Conservation (phyloP, 1,139 yeast species). For the Blastobotrys ciferrii region DNA sequence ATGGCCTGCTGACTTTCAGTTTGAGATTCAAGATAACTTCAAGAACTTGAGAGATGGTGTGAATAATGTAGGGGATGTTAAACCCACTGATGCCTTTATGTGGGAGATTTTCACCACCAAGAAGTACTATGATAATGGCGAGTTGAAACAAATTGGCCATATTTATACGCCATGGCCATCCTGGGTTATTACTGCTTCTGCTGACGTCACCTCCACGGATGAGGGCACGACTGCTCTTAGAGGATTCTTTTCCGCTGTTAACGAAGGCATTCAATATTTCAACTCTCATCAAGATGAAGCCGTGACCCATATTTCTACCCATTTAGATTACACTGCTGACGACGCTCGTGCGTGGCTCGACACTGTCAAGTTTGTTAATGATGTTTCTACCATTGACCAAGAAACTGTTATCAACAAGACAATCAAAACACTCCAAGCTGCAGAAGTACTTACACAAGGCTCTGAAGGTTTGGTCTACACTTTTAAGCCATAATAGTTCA, state of each 20-base stretch:
- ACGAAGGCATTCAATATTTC: conserved; percentile 69
- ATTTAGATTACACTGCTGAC: conserved; percentile 70
- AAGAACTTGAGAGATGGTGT: conserved; percentile 77
- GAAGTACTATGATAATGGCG: conserved; percentile 74
- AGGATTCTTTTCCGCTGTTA: conserved; percentile 52
- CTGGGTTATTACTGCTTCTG: conserved; percentile 70
- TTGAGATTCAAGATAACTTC: conserved; percentile 64
- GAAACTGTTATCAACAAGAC: conserved; percentile 56
- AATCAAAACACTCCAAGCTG: conserved; percentile 53
- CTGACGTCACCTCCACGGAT: conserved; percentile 36
- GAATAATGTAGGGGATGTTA: conserved; percentile 45
- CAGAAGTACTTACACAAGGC: conserved; percentile 49
- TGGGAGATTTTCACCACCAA: conserved; percentile 94
- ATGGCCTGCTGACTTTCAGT: conserved; percentile 42
- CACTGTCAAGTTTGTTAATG: conserved; percentile 62
- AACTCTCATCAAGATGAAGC: conserved; percentile 61
- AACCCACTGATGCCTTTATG: conserved; percentile 79
- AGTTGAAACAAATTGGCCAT: conserved; percentile 79
- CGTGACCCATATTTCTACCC: conserved; percentile 56
- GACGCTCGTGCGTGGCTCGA: conserved; percentile 81
- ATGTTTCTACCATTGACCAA: conserved; percentile 52
- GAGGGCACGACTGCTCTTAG: conserved; percentile 35
- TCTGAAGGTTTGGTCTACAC: conserved; percentile 25
- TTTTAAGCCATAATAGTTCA: neutral
- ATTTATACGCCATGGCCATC: conserved; percentile 97